Conservation (phyloP, 73 alveolate genomes). For the Tetrahymena malaccensis region DNA sequence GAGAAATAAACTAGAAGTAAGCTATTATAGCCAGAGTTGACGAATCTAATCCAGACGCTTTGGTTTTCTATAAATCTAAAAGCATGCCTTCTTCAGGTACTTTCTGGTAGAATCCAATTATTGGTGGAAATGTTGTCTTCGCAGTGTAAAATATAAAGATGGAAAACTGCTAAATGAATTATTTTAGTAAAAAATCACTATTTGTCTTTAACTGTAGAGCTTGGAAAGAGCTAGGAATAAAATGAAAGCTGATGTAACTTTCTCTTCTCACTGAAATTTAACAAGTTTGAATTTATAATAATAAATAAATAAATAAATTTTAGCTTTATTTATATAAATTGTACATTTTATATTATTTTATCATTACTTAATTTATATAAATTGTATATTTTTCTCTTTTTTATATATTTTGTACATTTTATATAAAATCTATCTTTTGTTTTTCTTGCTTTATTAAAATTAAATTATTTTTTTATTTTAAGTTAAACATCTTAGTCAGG, state of each 20-base stretch:
- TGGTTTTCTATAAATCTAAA: not conserved
- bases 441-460: no score
- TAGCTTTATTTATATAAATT: no score
- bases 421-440: not conserved
- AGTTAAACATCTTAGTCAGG: no score
- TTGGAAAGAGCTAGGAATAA: not conserved
- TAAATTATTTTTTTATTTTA: no score
- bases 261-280: no score
- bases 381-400: not conserved
- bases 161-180: not conserved
- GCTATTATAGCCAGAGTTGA: not conserved
- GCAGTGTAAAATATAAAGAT: not conserved
- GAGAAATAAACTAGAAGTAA: not conserved
- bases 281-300: no score
- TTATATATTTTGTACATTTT: no score
- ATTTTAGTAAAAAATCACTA: not conserved
- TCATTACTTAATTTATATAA: no score
- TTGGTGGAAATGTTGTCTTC: not conserved
- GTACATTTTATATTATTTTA: no score
- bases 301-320: no score
- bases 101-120: not conserved
- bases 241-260: not conserved
- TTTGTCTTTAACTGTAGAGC: not conserved
- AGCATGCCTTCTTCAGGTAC: not conserved
- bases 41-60: not conserved